Evolutionary conservation across 169 alveolate species (phyloP), one percentile per base, ranked within the genome.

Genomic region (Prorocentrum cordatum): DNA sequence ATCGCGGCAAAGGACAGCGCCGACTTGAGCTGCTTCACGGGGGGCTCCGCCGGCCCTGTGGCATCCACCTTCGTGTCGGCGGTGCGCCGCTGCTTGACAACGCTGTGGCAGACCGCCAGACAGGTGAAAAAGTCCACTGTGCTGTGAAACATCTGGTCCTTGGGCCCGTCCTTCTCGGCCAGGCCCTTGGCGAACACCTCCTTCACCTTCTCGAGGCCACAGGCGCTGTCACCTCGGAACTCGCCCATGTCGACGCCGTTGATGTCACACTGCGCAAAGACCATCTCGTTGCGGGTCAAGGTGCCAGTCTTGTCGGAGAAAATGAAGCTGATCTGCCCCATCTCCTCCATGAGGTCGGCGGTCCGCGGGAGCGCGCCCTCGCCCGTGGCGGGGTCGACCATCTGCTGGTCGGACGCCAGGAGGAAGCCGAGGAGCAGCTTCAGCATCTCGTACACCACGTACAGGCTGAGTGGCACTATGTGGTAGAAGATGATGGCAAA

Each of bases 291-390:
- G 54, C 64, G 80, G 1, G 90, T 82, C 36, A 82, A 80, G 27
- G 90, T 82, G 18, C 90, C 90, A 1, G 90, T 82, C 80, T 82
- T 82, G 33, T 82, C 90, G 1, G 90, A 82, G 27, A 82, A 82
- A 27, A 82, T 80, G 36, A 82, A 82, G n/a, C 39, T 64, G 54
- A 82, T 80, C 70, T 82, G 90, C 6, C 90, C 90, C 77, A 82
- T 61, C 68, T 82, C 90, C 45, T 82, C 90, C 36, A 82, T 80
- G 45, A 82, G 35, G 22, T 82, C 90, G 2, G 90, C 90, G 3
- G 90, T 82, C n/a, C n/a, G n/a, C n/a, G n/a, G n/a, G n/a, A n/a
- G n/a, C n/a, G n/a, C n/a, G n/a, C n/a, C n/a, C n/a, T n/a, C n/a
- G n/a, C n/a, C 47, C 47, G 47, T 12, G 47, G 47, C 5, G 12